Percentiles rank a stretch among this genome's conserved stretches.
Conservation (phyloP, 345 rosid species). For the Syzygium aqueum region DNA sequence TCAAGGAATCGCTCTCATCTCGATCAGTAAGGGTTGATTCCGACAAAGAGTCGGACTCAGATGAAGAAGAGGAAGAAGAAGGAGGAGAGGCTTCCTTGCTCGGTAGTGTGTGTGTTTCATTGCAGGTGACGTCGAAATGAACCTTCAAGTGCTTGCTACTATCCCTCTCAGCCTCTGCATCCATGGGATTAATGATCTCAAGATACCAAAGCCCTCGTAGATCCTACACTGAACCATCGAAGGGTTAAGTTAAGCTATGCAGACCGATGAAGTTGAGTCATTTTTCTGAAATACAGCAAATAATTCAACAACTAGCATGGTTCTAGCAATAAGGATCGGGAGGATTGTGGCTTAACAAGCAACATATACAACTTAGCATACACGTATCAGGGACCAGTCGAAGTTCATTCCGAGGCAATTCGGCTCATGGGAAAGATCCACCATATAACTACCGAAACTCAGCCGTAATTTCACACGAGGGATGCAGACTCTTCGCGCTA, state of each 20-base stretch:
- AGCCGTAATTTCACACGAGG: background rate
- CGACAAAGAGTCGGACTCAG: constrained; percentile 12
- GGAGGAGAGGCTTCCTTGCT: constrained; percentile 1
- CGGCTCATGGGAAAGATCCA: background rate
- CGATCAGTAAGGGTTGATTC: constrained; percentile 11
- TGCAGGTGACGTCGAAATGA: background rate
- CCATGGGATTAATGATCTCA: background rate
- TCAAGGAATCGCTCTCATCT: background rate
- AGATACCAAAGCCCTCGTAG: background rate
- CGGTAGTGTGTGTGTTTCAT: background rate
- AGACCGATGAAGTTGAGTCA: background rate
- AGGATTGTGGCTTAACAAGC: background rate
- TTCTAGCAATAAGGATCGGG: background rate
- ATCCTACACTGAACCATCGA: background rate
- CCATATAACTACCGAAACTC: background rate
- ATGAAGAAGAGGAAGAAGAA: constrained; percentile 8
- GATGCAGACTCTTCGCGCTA: background rate
- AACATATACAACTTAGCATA: background rate
- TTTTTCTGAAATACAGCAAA: background rate
- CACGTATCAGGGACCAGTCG: background rate
- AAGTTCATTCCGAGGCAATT: background rate
- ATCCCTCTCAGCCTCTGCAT: background rate
- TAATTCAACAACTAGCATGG: background rate
- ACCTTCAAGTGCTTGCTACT: constrained; percentile 3
- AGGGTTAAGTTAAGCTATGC: background rate